Conservation (phyloP, 192 early-diverging fungal species). For the Jimgerdemannia lactiflua region DNA sequence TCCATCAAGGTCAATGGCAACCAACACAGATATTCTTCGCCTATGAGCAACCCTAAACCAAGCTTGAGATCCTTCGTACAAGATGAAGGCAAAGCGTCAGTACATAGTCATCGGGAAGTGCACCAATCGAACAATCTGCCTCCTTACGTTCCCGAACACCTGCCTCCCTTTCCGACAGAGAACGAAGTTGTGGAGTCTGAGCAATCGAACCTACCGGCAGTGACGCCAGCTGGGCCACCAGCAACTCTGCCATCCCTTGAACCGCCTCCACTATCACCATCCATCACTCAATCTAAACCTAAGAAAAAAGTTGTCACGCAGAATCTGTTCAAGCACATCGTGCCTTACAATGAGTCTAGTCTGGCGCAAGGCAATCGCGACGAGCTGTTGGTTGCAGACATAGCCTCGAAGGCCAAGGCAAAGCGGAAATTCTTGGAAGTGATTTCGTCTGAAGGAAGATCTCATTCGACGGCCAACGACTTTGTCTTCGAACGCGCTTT, state of each 20-base stretch:
- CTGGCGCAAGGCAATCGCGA: conserved; percentile 1
- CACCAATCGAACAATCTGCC: not conserved
- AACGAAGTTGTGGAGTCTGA: not conserved
- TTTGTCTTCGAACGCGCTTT: not conserved
- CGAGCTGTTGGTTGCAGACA: not conserved
- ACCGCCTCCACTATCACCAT: not conserved
- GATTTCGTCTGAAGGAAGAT: not conserved
- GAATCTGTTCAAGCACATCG: not conserved
- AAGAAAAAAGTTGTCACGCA: not conserved
- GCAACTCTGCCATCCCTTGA: not conserved
- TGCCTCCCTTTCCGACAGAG: not conserved
- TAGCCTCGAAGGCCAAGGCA: not conserved
- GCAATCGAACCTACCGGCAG: not conserved
- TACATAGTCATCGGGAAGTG: not conserved
- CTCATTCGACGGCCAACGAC: not conserved
- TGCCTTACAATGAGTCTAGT: not conserved
- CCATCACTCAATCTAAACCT: not conserved
- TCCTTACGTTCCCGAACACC: not conserved
- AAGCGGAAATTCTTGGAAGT: not conserved
- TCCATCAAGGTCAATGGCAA: not conserved
- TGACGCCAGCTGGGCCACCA: not conserved
- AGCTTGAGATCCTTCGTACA: no score
- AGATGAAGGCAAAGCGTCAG: not conserved
- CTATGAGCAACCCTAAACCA: no score
- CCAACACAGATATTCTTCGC: not conserved